Conservation (phyloP, 2,329 filamentous ascomycete species). For the Hyphodiscus sp. region DNA sequence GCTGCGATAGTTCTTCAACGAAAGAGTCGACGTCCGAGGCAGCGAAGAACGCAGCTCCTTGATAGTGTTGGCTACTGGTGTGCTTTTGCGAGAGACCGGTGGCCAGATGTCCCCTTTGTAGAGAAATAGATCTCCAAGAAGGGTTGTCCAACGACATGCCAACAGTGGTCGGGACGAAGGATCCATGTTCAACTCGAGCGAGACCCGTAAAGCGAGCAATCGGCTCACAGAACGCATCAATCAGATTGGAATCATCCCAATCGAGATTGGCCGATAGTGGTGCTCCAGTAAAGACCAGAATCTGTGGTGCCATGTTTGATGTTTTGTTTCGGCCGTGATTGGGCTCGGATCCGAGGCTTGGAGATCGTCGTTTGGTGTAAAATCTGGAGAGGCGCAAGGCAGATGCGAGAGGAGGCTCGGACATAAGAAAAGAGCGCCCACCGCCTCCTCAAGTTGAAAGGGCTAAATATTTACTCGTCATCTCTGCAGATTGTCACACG, state of each 20-base stretch:
- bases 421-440: background rate
- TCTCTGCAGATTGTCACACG: background rate
- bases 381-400: background rate
- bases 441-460: background rate
- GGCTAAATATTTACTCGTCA: background rate
- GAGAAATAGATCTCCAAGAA: slow-evolving; percentile 48
- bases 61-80: slow-evolving; percentile 28
- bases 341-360: background rate
- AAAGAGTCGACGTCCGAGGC: slow-evolving; percentile 34
- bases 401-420: background rate
- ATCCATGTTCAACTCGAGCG: background rate
- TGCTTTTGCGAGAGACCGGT: slow-evolving; percentile 47
- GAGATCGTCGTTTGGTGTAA: background rate
- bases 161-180: background rate
- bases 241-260: slow-evolving; percentile 47
- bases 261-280: slow-evolving; percentile 46
- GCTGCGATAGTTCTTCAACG: slow-evolving; percentile 16
- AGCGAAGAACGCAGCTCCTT: slow-evolving; percentile 42
- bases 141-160: slow-evolving; percentile 12
- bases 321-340: background rate
- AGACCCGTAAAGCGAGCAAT: slow-evolving; percentile 35
- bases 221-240: slow-evolving; percentile 38
- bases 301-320: slow-evolving; percentile 2
- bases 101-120: slow-evolving; percentile 39
- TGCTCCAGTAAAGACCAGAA: slow-evolving; percentile 32